These are phyloP conservation scores for Eucalyptus microcorys DNA, from an alignment of 345 rosid species.

Conservation along the genomic window DNA sequence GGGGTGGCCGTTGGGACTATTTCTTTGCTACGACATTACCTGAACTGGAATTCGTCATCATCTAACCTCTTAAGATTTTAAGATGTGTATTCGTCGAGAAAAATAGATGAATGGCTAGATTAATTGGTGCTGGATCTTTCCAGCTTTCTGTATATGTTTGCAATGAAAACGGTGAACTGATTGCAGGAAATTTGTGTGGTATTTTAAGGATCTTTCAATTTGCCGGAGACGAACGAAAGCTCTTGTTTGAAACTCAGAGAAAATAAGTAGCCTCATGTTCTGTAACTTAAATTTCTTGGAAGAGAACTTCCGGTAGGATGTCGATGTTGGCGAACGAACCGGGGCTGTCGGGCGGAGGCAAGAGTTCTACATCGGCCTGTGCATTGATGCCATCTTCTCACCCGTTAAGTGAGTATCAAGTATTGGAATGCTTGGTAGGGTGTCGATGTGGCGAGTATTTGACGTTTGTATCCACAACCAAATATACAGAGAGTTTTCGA, in stretches of 20 bases:
- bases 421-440: background rate
- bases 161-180: background rate
- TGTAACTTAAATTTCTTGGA: background rate
- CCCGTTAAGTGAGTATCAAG: background rate
- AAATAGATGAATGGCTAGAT: background rate
- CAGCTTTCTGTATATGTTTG: background rate
- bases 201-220: background rate
- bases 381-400: background rate
- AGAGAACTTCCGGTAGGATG: background rate
- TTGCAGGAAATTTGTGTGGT: background rate
- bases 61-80: background rate
- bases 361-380: background rate
- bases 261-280: background rate
- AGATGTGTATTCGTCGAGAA: background rate
- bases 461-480: background rate
- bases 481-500: background rate
- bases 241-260: background rate
- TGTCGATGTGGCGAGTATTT: background rate
- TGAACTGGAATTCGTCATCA: background rate
- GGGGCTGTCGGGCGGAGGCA: background rate
- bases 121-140: background rate
- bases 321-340: background rate
- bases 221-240: rapidly evolving
- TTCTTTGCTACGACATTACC: background rate
- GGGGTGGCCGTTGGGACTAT: background rate